Conservation (phyloP, 345 rosid genomes). For the Citrus unshiu region DNA sequence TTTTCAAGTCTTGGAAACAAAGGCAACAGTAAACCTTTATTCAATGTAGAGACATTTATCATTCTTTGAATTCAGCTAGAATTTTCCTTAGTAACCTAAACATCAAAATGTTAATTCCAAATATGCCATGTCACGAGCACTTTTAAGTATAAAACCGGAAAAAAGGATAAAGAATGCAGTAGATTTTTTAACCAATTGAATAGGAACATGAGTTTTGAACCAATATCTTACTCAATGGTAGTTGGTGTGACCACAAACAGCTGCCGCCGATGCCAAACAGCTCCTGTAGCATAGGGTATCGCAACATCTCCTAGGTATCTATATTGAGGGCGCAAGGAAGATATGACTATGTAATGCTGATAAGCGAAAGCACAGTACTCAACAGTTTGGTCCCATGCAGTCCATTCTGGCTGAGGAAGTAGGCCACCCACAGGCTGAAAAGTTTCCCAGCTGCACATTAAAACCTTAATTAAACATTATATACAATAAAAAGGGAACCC, state of each 20-base stretch:
- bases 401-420: slow-evolving; percentile 99
- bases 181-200: not conserved
- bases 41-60: not conserved
- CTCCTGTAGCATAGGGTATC: slow-evolving; percentile 92
- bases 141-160: not conserved
- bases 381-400: slow-evolving; percentile 99
- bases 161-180: not conserved
- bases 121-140: not conserved
- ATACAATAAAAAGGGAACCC: not conserved
- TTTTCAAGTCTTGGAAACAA: not conserved
- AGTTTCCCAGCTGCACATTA: slow-evolving; percentile 85
- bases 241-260: slow-evolving; percentile 96
- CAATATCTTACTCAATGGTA: slow-evolving; percentile 81
- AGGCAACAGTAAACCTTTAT: not conserved
- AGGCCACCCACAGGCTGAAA: slow-evolving; percentile 92
- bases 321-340: slow-evolving; percentile 92
- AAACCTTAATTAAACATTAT: slow-evolving; percentile 20
- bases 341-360: slow-evolving; percentile 86
- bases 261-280: slow-evolving; percentile 97
- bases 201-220: not conserved
- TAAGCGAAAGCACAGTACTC: slow-evolving; percentile 98
- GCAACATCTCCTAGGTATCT: slow-evolving; percentile 98
- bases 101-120: not conserved
- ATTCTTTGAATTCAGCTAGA: not conserved
- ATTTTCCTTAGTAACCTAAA: not conserved